Evolutionary conservation across 805 yeast species (phyloP), one percentile per base, ranked within the genome.

Genomic region (Huiozyma naganishii): DNA sequence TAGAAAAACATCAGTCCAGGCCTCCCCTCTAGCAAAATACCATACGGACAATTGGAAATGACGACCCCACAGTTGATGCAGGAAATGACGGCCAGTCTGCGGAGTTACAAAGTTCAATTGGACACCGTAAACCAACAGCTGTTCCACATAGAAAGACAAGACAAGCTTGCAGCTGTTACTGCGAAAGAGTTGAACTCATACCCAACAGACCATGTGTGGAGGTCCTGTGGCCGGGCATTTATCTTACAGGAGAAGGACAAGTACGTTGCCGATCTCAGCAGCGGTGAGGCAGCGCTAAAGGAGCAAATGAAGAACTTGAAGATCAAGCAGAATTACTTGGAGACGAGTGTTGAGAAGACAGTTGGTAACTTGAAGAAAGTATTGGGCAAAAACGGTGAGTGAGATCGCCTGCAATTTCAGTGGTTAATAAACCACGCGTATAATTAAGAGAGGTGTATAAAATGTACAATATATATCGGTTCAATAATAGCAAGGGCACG

Each of bases 201-300:
- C 10, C 70, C 66, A 7, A 67, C 67, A 17, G 72, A 74, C 7
- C 58, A 57, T 7, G 89, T 88, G 5, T 88, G 95, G 92, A 77
- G 84, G 57, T 85, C 94, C 5, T 75, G 85, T 32, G 97, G 97
- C 29, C 83, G 82, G 62, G 75, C 86, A 29, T 83, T 82, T 58
- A 64, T 82, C 3, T 39, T 58, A 34, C 65, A 63, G 44, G 61
- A 54, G 29, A 63, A 61, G 7, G 39, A 57, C 23, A 70, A 67
- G 4, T 83, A 84, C 61, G 59, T 72, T 39, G 54, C 59, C 9
- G 70, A 69, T 41, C 62, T 86, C 32, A 57, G 67, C 23, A 57
- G 62, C 23, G 86, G 84, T 50, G 75, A 74, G 49, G 61, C 63
- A 36, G 74, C 68, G 11, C 70, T 77, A 46, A 59, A 70, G 43